Base-by-base conservation (phyloP, 2,329 filamentous ascomycete species). In the Achaetomium macrosporum region DNA sequence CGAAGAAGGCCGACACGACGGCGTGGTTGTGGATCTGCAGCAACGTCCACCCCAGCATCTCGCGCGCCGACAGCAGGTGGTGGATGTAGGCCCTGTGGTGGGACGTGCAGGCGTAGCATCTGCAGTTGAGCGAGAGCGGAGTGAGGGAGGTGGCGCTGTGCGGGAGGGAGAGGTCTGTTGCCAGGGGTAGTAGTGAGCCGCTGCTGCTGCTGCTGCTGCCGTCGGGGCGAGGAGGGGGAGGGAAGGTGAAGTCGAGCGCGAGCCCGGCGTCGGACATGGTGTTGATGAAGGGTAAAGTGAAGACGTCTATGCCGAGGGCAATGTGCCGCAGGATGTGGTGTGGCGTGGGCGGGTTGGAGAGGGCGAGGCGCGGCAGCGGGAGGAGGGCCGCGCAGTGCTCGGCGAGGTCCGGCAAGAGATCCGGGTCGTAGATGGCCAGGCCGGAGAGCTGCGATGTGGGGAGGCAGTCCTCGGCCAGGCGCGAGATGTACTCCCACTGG, bases 1-100 rank as follows among this genome's bases (percentile, higher is more conserved):
- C 68, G 68, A 97, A 96, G 72, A 97, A 96, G 0, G 71, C 63
- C 42, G 81, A 77, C 49, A 95, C 69, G 8, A 87, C 71, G 56
- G 84, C 77, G 66, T 95, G 84, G 67, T 99, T 99, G 71, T 99
- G 93, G 3, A 96, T 78, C 68, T 97, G 92, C 8, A 99, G 76
- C 8, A 99, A 76, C 0, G 86, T 88, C 93, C 93, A 99, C 20
- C 87, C 92, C 5, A 96, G 82, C 93, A 99, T 97, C 70, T 99
- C 93, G 65, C 91, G 95, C 0, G 93, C 90, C 43, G 82, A 78
- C 6, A 99, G 80, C 1, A 97, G 77, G 68, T 99, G 93, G 59
- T 90, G 86, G 35, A 99, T 65, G 69, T 88, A 99, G 0, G 93
- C 92, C 46, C 85, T 77, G 69, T 96, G 90, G 68, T 97, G 92